Evolutionary conservation across 768 basidiomycete species (phyloP).

Genomic region (Megacollybia marginata): DNA sequence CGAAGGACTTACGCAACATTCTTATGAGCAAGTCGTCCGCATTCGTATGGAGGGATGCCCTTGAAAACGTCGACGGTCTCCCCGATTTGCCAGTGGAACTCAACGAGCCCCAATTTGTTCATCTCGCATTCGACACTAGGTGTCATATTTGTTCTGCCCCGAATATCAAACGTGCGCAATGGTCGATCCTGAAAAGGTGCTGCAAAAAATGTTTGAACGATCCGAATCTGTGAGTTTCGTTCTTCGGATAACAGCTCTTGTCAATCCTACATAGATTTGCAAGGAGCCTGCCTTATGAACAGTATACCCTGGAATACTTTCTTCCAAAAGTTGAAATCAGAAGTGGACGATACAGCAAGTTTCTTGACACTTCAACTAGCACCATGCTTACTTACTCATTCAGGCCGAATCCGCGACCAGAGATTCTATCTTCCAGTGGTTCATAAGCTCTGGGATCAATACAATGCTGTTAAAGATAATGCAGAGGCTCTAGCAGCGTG

Average conservation of each 20-base stretch:
- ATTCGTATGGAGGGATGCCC: neutral
- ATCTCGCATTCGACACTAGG: neutral
- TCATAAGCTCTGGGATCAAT: neutral
- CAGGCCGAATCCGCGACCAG: neutral
- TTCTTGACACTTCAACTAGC: neutral
- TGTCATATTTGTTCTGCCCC: neutral
- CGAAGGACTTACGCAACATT: neutral
- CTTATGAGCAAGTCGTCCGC: neutral
- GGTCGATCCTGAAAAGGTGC: neutral
- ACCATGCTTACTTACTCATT: neutral
- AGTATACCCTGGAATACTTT: neutral
- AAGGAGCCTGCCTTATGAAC: neutral
- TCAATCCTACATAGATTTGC: neutral
- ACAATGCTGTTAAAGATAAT: neutral
- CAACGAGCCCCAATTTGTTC: neutral
- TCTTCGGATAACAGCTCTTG: neutral
- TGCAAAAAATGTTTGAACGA: neutral
- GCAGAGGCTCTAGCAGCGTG: neutral
- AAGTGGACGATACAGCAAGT: neutral
- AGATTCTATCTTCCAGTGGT: neutral
- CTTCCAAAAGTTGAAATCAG: neutral
- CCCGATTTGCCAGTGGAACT: neutral
- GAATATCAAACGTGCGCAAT: neutral
- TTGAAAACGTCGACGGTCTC: neutral
- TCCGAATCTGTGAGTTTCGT: neutral